phyloP scores from a whole-genome alignment of 176 grass and related monocot genomes.

The Oryza australiensis region DNA sequence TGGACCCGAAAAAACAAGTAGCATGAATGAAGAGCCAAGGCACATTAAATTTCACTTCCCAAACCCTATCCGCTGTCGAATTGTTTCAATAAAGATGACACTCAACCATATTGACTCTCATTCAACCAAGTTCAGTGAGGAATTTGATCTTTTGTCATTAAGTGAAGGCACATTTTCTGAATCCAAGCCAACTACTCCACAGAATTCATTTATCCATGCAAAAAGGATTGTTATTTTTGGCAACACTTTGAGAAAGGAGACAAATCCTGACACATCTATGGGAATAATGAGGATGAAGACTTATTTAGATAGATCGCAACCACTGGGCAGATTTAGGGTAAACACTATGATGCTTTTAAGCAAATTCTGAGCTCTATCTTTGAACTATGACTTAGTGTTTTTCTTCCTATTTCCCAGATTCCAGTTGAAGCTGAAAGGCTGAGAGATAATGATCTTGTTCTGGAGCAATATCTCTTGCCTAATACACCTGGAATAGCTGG shows the following conservation, averaged over 20 bases:
- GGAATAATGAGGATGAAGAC: constrained; percentile 83
- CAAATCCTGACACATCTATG: constrained; percentile 55
- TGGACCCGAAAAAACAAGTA: constrained; percentile 70
- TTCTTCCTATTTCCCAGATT: constrained; percentile 58
- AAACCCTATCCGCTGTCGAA: constrained; percentile 80
- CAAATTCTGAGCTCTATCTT: constrained; percentile 23
- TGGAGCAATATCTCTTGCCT: constrained; percentile 86
- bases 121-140: constrained; percentile 46
- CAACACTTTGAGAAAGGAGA: constrained; percentile 63
- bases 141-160: constrained; percentile 84
- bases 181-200: constrained; percentile 37
- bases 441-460: constrained; percentile 81
- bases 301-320: constrained; percentile 64
- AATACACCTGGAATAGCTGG: constrained; percentile 83
- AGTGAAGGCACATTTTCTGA: constrained; percentile 53
- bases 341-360: constrained; percentile 26
- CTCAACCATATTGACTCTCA: constrained; percentile 46
- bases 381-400: constrained; percentile 31
- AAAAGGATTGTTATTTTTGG: constrained; percentile 89
- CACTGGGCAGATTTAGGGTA: constrained; percentile 90
- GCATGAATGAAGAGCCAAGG: constrained; percentile 54
- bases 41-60: constrained; percentile 84
- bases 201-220: constrained; percentile 76
- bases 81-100: constrained; percentile 86
- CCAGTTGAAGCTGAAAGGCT: constrained; percentile 76